Base-by-base conservation (phyloP, 345 rosid genomes). In the Combretum micranthum region DNA sequence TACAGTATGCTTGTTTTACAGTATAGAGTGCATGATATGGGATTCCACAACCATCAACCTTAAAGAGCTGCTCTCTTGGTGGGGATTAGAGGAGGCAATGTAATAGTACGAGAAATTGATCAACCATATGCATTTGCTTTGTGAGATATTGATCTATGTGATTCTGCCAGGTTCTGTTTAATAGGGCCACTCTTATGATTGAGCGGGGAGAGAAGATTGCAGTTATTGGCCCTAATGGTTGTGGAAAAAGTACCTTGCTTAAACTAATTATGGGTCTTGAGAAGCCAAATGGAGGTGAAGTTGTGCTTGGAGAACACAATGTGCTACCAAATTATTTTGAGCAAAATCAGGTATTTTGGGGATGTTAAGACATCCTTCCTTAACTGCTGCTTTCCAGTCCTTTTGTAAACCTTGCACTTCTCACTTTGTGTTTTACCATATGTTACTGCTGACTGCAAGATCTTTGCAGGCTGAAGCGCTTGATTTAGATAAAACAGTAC, bases 281-380 rank as follows among this genome's bases (percentile, higher is more conserved):
- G 80, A 86, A 88, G 76, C 84, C 91, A 57, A 47, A 14, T 5
- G 72, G 65, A 37, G 98, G 98, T 52, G 87, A 84, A 71, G 80
- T 92, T 59, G 39, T 80, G 51, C 86, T 83, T 1, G 97, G 97
- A 62, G 95, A 92, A 64, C 94, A 92, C 78, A 92, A 86, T 70
- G 95, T 92, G 43, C 63, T 92, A 19, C 98, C 94, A 61, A 92
- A 92, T 80, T 92, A 92, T 78, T 92, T 92, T 70, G 98, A 92
- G 75, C 98, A 92, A 79, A 92, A 92, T 72, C 98, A 92, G 94
- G 98, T 87, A 4, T 55, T 77, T 60, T 61, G 23, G 37, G 17
- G 47, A 18, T n/a, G 55, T n/a, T 10, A 42, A 37, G 14, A 25
- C 20, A 11, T 50, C 18, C 15, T 13, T 50, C 18, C 15, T 39